Conservation (phyloP, 257 asterid species). For the Cruciata laevipes region DNA sequence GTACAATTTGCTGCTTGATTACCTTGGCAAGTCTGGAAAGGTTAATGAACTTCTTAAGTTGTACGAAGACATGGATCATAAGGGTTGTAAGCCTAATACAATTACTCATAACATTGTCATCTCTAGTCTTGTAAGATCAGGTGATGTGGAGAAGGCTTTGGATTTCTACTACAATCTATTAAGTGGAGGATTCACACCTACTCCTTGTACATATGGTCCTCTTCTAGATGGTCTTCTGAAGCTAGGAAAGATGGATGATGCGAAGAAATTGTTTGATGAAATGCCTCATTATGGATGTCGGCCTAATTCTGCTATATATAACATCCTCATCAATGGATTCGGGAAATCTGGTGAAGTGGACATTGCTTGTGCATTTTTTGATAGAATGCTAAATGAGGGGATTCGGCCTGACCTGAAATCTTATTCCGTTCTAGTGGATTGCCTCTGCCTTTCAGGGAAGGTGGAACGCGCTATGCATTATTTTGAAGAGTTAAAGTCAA, state of each 20-base stretch:
- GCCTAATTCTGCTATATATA: constrained; percentile 83
- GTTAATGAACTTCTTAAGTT: constrained; percentile 51
- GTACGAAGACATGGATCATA: constrained; percentile 67
- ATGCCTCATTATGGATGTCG: constrained; percentile 69
- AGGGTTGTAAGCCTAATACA: constrained; percentile 57
- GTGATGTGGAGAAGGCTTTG: constrained; percentile 56
- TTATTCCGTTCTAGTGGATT: constrained; percentile 74
- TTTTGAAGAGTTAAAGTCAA: constrained; percentile 65
- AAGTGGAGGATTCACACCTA: constrained; percentile 77
- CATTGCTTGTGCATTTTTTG: constrained; percentile 50
- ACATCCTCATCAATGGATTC: constrained; percentile 80
- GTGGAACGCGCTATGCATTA: constrained; percentile 59
- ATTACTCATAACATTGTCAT: constrained; percentile 77
- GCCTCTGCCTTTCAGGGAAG: constrained; percentile 54
- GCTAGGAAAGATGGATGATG: constrained; percentile 52
- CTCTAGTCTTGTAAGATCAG: constrained; percentile 75
- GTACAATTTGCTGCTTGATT: constrained; percentile 74
- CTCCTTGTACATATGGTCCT: constrained; percentile 95
- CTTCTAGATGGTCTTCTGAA: constrained; percentile 80
- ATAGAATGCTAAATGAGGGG: constrained; percentile 80
- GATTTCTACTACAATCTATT: constrained; percentile 68
- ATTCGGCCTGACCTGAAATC: constrained; percentile 84
- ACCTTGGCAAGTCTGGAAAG: constrained; percentile 78
- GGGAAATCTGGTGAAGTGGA: constrained; percentile 81
- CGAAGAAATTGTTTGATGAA: constrained; percentile 65